Evolutionary conservation across 169 alveolate genomes (phyloP), one percentile per base, ranked within the genome.

Genomic region (Ichthyophthirius multifiliis): DNA sequence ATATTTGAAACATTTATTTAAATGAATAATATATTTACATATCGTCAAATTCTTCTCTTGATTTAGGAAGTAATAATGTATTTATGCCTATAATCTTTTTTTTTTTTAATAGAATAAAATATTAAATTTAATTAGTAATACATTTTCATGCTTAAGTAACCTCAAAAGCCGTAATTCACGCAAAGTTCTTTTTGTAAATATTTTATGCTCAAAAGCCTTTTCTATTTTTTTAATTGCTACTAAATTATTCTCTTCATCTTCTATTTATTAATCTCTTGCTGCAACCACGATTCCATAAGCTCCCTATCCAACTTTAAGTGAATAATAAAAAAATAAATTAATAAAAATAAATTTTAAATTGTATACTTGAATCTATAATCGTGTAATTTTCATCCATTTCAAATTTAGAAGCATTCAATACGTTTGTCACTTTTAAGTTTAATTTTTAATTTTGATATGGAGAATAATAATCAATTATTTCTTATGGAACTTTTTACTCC

Each of bases 181-280:
- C 45, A 94, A 75, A 3, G 95, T 92, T 71, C 97, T 74, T 76
- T 88, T 90, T 0, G 97, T 86, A 76, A 91, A 92, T 12, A 91
- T 83, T 46, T 84, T 65, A 81, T 94, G 96, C 37, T 94, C 97
- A 80, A 94, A 94, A 20, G 96, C 95, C 62, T 86, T 84, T 65
- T 90, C 93, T 18, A 94, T 90, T 62, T 94, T 94, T 78, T 94
- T 94, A 3, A 94, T 88, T 41, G 96, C 97, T 13, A 91, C 93
- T 41, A 77, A 64, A 30, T 84, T 65, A 34, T 82, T 65, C 23
- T 84, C 92, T 35, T 63, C 74, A 13, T 84, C 91, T 34, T 75
- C 47, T 10, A 85, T 78, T 43, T 89, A 75, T n/a, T 41, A 32
- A 46, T 88, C 91, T 62, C 77, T 55, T 15, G 94, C 93, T 55